Conservation (phyloP, 164 flowering plant genomes). For the Dillenia suffruticosa region DNA sequence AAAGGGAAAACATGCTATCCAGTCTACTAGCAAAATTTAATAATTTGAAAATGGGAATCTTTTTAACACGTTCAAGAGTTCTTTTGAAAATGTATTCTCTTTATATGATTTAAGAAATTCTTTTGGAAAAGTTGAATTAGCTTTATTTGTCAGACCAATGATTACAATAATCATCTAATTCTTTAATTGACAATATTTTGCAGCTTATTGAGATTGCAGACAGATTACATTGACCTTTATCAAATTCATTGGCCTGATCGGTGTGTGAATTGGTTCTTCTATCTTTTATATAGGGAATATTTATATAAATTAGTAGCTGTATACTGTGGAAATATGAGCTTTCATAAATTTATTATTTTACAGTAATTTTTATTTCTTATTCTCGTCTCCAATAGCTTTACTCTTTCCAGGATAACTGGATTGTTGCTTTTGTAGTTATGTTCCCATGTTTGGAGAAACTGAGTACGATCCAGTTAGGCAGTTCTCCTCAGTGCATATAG, state of each 20-base stretch:
- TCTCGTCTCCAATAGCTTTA: not conserved
- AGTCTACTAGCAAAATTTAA: too few species aligned
- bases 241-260: constrained; percentile 97
- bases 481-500: constrained; percentile 40
- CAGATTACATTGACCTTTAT: constrained; percentile 80
- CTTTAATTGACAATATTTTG: constrained; percentile 12
- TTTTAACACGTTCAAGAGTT: too few species aligned
- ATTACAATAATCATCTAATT: not conserved
- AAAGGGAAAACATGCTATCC: too few species aligned
- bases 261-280: constrained; percentile 44
- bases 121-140: too few species aligned
- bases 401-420: constrained; percentile 7
- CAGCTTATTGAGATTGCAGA: constrained; percentile 60
- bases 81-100: too few species aligned
- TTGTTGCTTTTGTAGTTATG: constrained; percentile 43
- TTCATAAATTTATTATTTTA: too few species aligned
- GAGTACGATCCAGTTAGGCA: constrained; percentile 63
- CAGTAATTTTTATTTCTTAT: not conserved
- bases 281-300: not conserved
- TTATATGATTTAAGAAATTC: too few species aligned
- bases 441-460: constrained; percentile 97
- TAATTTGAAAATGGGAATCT: too few species aligned
- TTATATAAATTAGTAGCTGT: not conserved
- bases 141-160: too few species aligned
- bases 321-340: too few species aligned